Evolutionary conservation across 1,139 yeast genomes (phyloP).

Genomic region (Kodamaea derodonti): DNA sequence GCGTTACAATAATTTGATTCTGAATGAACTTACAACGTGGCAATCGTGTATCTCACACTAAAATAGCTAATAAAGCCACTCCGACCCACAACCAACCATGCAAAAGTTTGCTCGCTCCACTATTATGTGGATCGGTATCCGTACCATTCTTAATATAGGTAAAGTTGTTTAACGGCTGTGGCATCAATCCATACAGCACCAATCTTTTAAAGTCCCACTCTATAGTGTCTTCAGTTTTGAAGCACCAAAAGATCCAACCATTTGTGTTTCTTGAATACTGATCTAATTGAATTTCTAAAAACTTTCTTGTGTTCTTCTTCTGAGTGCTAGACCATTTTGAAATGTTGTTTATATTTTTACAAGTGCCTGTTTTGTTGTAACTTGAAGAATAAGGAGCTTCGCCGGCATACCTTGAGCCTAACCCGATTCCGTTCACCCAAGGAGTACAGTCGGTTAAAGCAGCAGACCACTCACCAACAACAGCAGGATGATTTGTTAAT

Average conservation of each 20-base stretch:
- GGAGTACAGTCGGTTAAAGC: conserved; percentile 64
- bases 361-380: conserved; percentile 27
- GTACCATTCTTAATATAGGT: conserved; percentile 38
- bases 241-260: conserved; percentile 72
- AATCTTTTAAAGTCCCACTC: conserved; percentile 63
- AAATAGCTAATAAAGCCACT: too few species aligned
- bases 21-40: too few species aligned
- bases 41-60: too few species aligned
- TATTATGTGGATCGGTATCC: conserved; percentile 19
- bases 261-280: conserved; percentile 36
- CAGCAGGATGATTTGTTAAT: conserved; percentile 41
- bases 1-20: too few species aligned
- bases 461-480: conserved; percentile 65
- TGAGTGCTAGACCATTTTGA: conserved; percentile 31
- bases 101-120: not conserved
- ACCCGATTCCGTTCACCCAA: conserved; percentile 60
- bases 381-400: conserved; percentile 33
- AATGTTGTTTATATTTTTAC: conserved; percentile 27
- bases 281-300: conserved; percentile 42
- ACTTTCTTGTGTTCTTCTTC: conserved; percentile 48
- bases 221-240: conserved; percentile 57
- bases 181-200: conserved; percentile 49
- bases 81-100: too few species aligned
- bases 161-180: conserved; percentile 53
- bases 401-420: conserved; percentile 58